Evolutionary conservation across 345 rosid species (phyloP).

Genomic region (Eucalyptus pumila): DNA sequence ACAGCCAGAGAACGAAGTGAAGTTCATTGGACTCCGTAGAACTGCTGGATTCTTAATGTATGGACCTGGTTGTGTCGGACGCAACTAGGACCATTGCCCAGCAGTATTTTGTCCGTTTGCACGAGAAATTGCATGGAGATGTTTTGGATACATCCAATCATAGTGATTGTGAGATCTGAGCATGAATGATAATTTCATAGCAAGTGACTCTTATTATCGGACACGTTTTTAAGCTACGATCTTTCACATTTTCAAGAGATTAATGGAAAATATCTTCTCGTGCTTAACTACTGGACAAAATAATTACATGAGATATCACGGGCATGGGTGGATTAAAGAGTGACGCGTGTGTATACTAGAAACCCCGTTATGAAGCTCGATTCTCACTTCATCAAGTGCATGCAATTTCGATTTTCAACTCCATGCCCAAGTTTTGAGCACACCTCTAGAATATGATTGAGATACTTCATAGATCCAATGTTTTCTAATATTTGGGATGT

Average conservation of each 20-base stretch:
- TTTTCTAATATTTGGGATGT: too few relatives aligned
- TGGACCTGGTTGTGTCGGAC: neutral
- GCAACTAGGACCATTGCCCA: neutral
- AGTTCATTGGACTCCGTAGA: neutral
- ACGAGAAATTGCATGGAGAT: neutral
- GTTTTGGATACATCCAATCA: neutral
- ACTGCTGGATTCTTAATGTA: neutral
- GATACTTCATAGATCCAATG: too few relatives aligned
- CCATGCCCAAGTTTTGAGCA: too few relatives aligned
- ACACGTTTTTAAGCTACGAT: too few relatives aligned
- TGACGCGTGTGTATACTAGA: neutral
- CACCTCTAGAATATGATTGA: too few relatives aligned
- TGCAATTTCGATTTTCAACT: too few relatives aligned
- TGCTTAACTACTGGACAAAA: neutral
- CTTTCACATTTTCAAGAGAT: neutral
- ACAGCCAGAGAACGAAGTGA: too few relatives aligned
- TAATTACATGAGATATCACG: neutral
- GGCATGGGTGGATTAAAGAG: neutral
- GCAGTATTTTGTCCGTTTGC: neutral
- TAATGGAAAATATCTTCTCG: rapidly evolving
- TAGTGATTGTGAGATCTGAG: neutral
- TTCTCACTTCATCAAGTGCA: neutral
- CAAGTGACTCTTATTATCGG: too few relatives aligned
- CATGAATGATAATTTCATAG: neutral
- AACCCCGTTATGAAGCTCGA: neutral